phyloP scores from a whole-genome alignment of 2,329 filamentous ascomycete species.

The Aureobasidium sp. region DNA sequence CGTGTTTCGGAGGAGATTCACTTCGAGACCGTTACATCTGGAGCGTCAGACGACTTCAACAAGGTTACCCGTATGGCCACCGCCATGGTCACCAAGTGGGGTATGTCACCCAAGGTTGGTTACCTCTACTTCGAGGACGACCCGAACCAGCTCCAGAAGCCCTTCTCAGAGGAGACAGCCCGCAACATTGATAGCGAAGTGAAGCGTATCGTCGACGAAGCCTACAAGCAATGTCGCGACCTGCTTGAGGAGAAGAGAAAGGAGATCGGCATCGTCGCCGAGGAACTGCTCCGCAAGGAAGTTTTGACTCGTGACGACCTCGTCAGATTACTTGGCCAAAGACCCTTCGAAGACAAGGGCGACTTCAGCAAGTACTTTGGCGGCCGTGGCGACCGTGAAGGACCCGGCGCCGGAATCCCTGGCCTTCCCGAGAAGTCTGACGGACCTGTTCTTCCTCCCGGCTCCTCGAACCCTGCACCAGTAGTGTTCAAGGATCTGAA shows the following conservation, averaged over 20 bases:
- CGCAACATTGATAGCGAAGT: slow-evolving; percentile 89
- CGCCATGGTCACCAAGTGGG: slow-evolving; percentile 98
- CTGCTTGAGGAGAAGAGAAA: slow-evolving; percentile 77
- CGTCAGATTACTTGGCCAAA: slow-evolving; percentile 73
- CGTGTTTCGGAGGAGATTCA: slow-evolving; percentile 94
- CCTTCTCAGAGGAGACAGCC: slow-evolving; percentile 90
- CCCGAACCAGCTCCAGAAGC: slow-evolving; percentile 78
- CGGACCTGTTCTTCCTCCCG: slow-evolving; percentile 9
- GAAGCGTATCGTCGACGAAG: slow-evolving; percentile 80
- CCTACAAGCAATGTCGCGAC: slow-evolving; percentile 81
- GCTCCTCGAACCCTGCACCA: slow-evolving; percentile 10
- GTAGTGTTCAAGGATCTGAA: slow-evolving; percentile 13
- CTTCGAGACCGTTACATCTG: slow-evolving; percentile 92
- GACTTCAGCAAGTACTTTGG: slow-evolving; percentile 93
- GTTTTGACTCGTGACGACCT: slow-evolving; percentile 86
- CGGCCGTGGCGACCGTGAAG: slow-evolving; percentile 25
- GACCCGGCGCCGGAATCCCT: slow-evolving; percentile 32
- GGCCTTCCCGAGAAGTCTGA: slow-evolving; percentile 10
- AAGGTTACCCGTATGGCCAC: slow-evolving; percentile 96
- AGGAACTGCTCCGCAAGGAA: slow-evolving; percentile 89
- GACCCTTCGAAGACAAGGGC: slow-evolving; percentile 75
- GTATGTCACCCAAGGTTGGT: slow-evolving; percentile 92
- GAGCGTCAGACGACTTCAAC: slow-evolving; percentile 94
- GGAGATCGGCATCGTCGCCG: slow-evolving; percentile 81
- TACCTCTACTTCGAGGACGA: slow-evolving; percentile 80